phyloP scores from a whole-genome alignment of 768 basidiomycete genomes.

The Amanita rubescens region DNA sequence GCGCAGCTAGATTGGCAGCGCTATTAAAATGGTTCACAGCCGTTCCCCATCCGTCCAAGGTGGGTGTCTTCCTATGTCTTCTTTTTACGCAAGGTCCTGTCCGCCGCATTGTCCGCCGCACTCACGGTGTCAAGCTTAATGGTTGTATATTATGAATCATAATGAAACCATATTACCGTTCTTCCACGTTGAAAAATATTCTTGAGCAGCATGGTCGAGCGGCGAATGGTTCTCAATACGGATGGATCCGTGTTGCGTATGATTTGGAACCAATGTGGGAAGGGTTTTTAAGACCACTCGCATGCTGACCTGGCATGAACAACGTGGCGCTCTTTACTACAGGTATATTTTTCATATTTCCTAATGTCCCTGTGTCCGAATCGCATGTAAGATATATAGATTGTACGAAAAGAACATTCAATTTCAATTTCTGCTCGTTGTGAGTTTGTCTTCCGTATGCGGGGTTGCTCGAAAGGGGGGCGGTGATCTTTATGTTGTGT shows the following conservation, averaged over 20 bases:
- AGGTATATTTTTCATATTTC: slow-evolving; percentile 3
- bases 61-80: slow-evolving; percentile 25
- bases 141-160: slow-evolving; percentile 69
- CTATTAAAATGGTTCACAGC: slow-evolving; percentile 66
- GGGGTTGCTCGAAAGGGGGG: no score
- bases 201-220: slow-evolving; percentile 49
- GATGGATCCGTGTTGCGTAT: neutral
- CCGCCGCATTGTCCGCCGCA: neutral
- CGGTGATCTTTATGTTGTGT: no score
- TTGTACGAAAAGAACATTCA: no score
- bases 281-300: slow-evolving; percentile 78
- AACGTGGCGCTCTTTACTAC: slow-evolving; percentile 32
- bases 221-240: slow-evolving; percentile 29
- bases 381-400: no score
- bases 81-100: no score
- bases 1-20: slow-evolving; percentile 44
- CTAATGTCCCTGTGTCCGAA: no score
- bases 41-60: slow-evolving; percentile 81
- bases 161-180: no score
- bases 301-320: slow-evolving; percentile 67
- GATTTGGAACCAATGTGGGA: slow-evolving; percentile 44
- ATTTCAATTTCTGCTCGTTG: no score
- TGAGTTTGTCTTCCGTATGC: no score
- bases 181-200: slow-evolving; percentile 66
- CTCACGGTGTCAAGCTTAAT: slow-evolving; percentile 7